A percentile compares a stretch with the other conserved stretches of the same genome.
These are phyloP conservation scores for Skeletonema tropicum DNA, from an alignment of 108 stramenopile genomes.

Conservation along the genomic window DNA sequence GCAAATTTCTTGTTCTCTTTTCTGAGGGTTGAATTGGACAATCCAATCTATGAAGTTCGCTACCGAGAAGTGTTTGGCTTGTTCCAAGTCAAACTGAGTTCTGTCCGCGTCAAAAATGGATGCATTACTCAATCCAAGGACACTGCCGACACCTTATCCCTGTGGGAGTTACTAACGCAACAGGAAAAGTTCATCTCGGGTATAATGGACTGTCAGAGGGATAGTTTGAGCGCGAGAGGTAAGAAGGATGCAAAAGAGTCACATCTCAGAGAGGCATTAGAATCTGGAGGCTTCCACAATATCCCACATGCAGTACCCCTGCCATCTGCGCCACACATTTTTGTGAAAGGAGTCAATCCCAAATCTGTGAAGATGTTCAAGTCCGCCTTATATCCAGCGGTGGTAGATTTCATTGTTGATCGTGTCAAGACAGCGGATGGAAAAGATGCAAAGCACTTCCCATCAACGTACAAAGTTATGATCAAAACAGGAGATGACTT, in stretches of 20 bases:
- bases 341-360: constrained; percentile 74
- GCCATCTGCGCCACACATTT: constrained; percentile 89
- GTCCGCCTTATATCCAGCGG: constrained; percentile 95
- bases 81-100: constrained; percentile 60
- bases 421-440: constrained; percentile 15
- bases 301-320: constrained; percentile 83
- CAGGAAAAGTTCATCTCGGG: constrained; percentile 86
- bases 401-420: constrained; percentile 87
- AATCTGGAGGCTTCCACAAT: constrained; percentile 59
- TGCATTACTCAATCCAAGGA: constrained; percentile 11
- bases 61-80: constrained; percentile 82
- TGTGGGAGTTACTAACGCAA: constrained; percentile 80
- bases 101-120: constrained; percentile 33
- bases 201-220: constrained; percentile 80
- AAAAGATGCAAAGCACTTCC: constrained; percentile 21
- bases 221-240: constrained; percentile 66
- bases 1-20: constrained; percentile 98
- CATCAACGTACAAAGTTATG: constrained; percentile 82
- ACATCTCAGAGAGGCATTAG: constrained; percentile 70
- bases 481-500: constrained; percentile 99
- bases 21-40: constrained; percentile 86
- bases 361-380: constrained; percentile 87
- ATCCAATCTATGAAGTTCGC: constrained; percentile 82
- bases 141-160: constrained; percentile 28
- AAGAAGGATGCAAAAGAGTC: constrained; percentile 92